A percentile compares a stretch with the other conserved stretches of the same genome.
These are phyloP conservation scores for Waitea zeae DNA, from an alignment of 1,284 basidiomycete species.

Conservation along the genomic window DNA sequence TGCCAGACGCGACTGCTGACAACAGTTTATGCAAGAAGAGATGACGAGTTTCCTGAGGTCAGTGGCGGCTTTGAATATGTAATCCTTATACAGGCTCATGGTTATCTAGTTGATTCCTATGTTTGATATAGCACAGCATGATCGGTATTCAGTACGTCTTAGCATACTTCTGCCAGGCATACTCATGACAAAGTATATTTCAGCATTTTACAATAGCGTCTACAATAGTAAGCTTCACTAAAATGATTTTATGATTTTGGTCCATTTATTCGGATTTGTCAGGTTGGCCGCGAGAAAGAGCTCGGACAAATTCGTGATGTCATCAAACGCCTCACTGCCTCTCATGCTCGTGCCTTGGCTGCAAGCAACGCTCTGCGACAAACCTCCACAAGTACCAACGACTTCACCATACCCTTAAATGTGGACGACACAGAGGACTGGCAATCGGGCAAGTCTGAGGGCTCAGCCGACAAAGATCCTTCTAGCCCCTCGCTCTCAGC, in stretches of 20 bases:
- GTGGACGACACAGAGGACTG: too few relatives aligned
- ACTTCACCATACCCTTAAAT: too few relatives aligned
- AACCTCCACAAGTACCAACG: too few relatives aligned
- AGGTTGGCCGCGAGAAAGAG: slow-evolving; percentile 58
- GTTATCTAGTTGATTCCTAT: slow-evolving; percentile 35
- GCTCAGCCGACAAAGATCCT: too few relatives aligned
- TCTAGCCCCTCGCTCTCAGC: too few relatives aligned
- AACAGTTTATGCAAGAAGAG: slow-evolving; percentile 35
- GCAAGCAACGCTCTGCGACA: too few relatives aligned
- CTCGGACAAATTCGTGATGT: slow-evolving; percentile 46
- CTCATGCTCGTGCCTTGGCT: slow-evolving; percentile 36
- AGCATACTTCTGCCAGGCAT: too few relatives aligned
- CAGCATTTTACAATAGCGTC: too few relatives aligned
- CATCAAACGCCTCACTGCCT: slow-evolving; percentile 42
- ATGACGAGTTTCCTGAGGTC: slow-evolving; percentile 33
- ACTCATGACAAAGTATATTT: too few relatives aligned
- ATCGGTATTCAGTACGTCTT: slow-evolving; percentile 47
- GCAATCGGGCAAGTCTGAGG: too few relatives aligned
- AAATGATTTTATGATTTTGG: too few relatives aligned
- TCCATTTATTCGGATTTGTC: slow-evolving; percentile 1
- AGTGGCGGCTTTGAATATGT: slow-evolving; percentile 4
- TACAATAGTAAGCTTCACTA: too few relatives aligned
- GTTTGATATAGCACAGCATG: slow-evolving; percentile 45
- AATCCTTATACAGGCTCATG: slow-evolving; percentile 4
- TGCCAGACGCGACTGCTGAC: slow-evolving; percentile 43